Percentiles rank a stretch among this genome's conserved stretches.
Evolutionary conservation across 805 yeast genomes (phyloP).

Genomic region (Saccharomycopsis sp.): DNA sequence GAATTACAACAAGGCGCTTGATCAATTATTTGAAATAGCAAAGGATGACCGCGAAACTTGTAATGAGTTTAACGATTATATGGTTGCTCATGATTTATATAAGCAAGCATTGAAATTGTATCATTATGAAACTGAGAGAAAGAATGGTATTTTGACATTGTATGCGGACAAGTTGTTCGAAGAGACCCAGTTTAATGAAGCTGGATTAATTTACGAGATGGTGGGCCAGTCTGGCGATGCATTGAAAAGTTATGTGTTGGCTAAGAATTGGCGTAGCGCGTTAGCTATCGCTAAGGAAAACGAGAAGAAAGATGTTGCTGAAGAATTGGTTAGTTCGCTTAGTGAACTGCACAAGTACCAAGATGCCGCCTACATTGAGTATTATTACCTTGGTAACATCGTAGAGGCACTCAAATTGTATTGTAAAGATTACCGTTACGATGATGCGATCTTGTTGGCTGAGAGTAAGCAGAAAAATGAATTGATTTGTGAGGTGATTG

Average conservation of each 20-base stretch:
- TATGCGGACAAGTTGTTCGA: conserved; percentile 60
- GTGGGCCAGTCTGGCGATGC: conserved; percentile 54
- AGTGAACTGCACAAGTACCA: conserved; percentile 64
- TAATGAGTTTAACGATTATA: conserved; percentile 48
- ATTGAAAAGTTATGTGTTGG: conserved; percentile 58
- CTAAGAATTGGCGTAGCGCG: conserved; percentile 83
- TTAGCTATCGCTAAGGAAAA: conserved; percentile 46
- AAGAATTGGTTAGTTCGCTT: conserved; percentile 51
- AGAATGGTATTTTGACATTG: conserved; percentile 43
- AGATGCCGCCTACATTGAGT: conserved; percentile 75
- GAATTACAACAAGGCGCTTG: conserved; percentile 60
- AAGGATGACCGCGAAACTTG: conserved; percentile 24
- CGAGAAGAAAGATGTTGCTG: conserved; percentile 42
- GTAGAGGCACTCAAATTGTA: conserved; percentile 58
- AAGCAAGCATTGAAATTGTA: conserved; percentile 59
- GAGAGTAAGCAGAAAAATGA: conserved; percentile 29
- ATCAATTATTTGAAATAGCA: conserved; percentile 49
- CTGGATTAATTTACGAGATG: conserved; percentile 73
- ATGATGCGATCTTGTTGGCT: conserved; percentile 61
- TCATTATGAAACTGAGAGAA: conserved; percentile 49
- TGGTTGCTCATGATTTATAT: conserved; percentile 63
- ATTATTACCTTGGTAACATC: conserved; percentile 51
- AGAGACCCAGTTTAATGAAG: conserved; percentile 55
- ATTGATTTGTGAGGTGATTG: conserved; percentile 45
- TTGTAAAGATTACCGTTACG: conserved; percentile 70